Conservation (phyloP, 495 filamentous ascomycete species). For the Tuber melanosporum region DNA sequence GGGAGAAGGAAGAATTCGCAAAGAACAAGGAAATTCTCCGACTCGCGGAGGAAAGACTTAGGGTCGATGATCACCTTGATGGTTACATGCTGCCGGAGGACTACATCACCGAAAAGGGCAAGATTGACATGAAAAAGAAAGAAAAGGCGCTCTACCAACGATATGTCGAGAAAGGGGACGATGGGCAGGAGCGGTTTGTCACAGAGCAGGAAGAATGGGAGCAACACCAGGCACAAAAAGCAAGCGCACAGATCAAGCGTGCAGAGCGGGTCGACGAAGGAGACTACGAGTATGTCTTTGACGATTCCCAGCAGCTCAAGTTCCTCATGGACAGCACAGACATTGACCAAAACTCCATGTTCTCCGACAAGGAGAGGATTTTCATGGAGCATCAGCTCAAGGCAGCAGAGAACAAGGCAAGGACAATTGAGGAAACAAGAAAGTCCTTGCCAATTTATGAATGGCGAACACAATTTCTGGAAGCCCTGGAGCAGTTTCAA, state of each 20-base stretch:
- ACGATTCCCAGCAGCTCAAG: slow-evolving; percentile 79
- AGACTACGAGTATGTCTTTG: slow-evolving; percentile 91
- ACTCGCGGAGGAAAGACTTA: slow-evolving; percentile 78
- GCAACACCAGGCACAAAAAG: slow-evolving; percentile 79
- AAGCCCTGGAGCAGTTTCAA: slow-evolving; percentile 66
- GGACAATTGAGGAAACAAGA: slow-evolving; percentile 81
- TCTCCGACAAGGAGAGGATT: slow-evolving; percentile 64
- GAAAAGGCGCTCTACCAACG: slow-evolving; percentile 84
- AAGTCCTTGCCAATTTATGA: slow-evolving; percentile 87
- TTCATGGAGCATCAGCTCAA: slow-evolving; percentile 72
- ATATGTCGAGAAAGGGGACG: slow-evolving; percentile 82
- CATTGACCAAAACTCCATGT: slow-evolving; percentile 32
- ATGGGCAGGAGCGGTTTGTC: slow-evolving; percentile 79
- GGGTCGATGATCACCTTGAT: slow-evolving; percentile 86
- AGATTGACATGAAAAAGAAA: slow-evolving; percentile 83
- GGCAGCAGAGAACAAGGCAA: slow-evolving; percentile 76
- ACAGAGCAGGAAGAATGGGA: slow-evolving; percentile 98
- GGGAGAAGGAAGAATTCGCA: slow-evolving; percentile 84
- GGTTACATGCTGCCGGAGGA: slow-evolving; percentile 93
- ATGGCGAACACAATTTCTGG: slow-evolving; percentile 66
- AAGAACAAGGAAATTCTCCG: slow-evolving; percentile 80
- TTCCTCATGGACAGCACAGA: slow-evolving; percentile 62
- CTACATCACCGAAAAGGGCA: slow-evolving; percentile 87
- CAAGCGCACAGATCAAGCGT: slow-evolving; percentile 72
- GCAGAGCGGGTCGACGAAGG: slow-evolving; percentile 70